Percentiles rank a stretch among this genome's conserved stretches.
Conservation (phyloP, 306 rosid species). For the Aeschynomene evenia region DNA sequence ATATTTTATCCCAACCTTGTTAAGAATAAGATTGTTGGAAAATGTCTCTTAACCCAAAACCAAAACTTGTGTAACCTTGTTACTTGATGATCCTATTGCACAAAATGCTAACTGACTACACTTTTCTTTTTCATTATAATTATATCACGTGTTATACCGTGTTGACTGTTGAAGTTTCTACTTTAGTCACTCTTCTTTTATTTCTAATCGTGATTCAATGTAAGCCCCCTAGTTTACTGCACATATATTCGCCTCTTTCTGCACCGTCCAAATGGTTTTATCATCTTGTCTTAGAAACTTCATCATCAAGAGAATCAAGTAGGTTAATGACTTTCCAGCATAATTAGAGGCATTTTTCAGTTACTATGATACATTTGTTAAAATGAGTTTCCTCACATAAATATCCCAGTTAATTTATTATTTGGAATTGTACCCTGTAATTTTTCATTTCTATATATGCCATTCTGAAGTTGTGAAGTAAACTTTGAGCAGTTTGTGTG, state of each 20-base stretch:
- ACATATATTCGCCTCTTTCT: background rate
- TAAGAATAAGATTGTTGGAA: slow-evolving; percentile 11
- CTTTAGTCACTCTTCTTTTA: background rate
- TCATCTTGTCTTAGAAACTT: background rate
- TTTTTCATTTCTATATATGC: slow-evolving; percentile 2
- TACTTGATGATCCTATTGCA: background rate
- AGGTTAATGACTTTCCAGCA: background rate
- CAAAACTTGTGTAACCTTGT: background rate
- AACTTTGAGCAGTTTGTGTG: slow-evolving; percentile 35
- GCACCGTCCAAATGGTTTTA: background rate
- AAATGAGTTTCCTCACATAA: background rate
- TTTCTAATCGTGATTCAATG: background rate
- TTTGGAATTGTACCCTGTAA: slow-evolving; percentile 15
- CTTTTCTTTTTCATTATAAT: background rate
- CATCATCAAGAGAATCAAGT: background rate
- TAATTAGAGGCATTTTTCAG: background rate
- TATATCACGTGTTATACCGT: background rate
- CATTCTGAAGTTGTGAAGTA: slow-evolving; percentile 20
- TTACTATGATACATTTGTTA: background rate
- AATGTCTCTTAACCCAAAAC: background rate
- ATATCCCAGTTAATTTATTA: slow-evolving; percentile 3
- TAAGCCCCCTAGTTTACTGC: background rate
- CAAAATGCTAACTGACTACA: background rate
- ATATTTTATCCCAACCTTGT: background rate
- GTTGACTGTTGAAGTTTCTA: background rate